These are phyloP conservation scores for Alternaria gaisen DNA, from an alignment of 2,329 filamentous ascomycete species.

Conservation along the genomic window DNA sequence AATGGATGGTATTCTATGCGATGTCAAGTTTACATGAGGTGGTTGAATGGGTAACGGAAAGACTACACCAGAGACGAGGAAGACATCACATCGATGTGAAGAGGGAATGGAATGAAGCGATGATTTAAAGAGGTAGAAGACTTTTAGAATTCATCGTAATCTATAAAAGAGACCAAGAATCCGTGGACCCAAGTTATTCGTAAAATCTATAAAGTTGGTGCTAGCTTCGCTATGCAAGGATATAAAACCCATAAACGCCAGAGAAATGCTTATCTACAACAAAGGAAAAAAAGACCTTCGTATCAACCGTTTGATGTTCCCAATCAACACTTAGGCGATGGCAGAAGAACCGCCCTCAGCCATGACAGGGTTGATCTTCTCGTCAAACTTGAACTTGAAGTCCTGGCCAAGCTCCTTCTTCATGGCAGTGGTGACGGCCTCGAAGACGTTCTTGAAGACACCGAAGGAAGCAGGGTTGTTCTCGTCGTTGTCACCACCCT, in stretches of 20 bases:
- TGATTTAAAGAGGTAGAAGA: slow-evolving; percentile 70
- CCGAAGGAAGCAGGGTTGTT: slow-evolving; percentile 81
- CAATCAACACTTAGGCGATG: slow-evolving; percentile 57
- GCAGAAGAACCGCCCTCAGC: slow-evolving; percentile 63
- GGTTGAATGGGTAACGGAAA: background rate
- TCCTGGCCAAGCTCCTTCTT: slow-evolving; percentile 75
- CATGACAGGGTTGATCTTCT: slow-evolving; percentile 73
- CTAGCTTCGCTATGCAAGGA: slow-evolving; percentile 18
- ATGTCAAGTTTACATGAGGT: background rate
- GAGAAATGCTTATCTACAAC: slow-evolving; percentile 14
- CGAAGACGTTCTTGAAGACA: slow-evolving; percentile 76
- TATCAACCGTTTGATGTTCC: background rate
- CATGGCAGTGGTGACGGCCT: slow-evolving; percentile 73
- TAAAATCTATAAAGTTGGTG: slow-evolving; percentile 14
- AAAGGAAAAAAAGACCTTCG: background rate
- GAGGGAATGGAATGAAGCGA: slow-evolving; percentile 49
- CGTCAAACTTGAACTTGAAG: slow-evolving; percentile 77
- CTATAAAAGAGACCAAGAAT: slow-evolving; percentile 5
- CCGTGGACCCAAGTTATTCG: slow-evolving; percentile 4
- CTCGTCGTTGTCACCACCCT: slow-evolving; percentile 78
- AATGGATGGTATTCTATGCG: background rate
- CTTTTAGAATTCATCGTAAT: slow-evolving; percentile 12
- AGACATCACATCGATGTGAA: background rate
- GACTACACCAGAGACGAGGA: background rate
- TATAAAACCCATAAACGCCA: slow-evolving; percentile 14